Evolutionary conservation across 164 flowering plant genomes (phyloP).

Genomic region (Stephania japonica): DNA sequence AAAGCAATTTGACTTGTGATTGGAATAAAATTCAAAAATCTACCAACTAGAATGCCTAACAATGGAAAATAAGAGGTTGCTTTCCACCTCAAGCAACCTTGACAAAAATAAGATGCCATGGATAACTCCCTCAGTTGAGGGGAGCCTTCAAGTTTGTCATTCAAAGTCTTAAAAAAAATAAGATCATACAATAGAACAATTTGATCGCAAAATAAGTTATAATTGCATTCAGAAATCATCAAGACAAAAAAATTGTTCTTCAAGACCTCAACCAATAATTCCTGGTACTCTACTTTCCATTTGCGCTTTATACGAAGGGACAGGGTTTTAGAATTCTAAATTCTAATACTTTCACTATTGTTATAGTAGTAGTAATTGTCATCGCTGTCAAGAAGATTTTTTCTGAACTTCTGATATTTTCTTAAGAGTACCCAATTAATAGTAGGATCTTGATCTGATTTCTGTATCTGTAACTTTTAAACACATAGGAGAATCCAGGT

Average conservation of each 20-base stretch:
- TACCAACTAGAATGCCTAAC: neutral
- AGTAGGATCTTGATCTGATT: neutral
- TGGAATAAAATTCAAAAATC: neutral
- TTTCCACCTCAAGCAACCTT: neutral
- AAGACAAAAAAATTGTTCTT: too few relatives aligned
- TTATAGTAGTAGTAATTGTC: too few relatives aligned
- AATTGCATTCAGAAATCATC: too few relatives aligned
- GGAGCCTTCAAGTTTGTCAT: neutral
- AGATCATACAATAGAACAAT: too few relatives aligned
- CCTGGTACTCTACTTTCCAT: too few relatives aligned
- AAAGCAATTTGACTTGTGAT: neutral
- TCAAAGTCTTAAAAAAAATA: neutral
- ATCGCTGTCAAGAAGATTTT: too few relatives aligned
- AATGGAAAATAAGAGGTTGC: neutral
- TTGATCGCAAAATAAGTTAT: neutral
- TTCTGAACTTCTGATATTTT: neutral
- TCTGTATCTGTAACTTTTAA: too few relatives aligned
- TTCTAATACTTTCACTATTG: too few relatives aligned
- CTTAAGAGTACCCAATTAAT: neutral
- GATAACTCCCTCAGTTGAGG: neutral
- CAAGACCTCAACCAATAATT: too few relatives aligned
- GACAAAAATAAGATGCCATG: neutral
- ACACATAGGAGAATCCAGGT: too few relatives aligned
- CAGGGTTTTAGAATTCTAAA: too few relatives aligned
- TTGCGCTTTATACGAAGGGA: too few relatives aligned